Percentiles rank a stretch among this genome's conserved stretches.
Evolutionary conservation across 257 asterid species (phyloP).

Genomic region (Solanum appendiculatum): DNA sequence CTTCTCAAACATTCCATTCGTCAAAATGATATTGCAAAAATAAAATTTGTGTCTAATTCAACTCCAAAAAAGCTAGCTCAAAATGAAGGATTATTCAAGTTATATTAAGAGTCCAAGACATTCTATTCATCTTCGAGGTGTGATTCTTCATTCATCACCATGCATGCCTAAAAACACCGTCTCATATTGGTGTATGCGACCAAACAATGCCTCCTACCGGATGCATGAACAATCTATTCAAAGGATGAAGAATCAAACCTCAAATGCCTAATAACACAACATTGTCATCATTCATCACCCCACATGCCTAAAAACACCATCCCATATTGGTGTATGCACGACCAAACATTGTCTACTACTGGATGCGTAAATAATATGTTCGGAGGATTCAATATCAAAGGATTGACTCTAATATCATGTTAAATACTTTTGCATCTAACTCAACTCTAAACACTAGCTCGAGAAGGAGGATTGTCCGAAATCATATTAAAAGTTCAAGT

Average conservation of each 20-base stretch:
- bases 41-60: not conserved
- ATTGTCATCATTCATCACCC: not conserved
- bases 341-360: not conserved
- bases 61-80: not conserved
- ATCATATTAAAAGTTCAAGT: not conserved
- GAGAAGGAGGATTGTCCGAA: not conserved
- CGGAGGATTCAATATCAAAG: not conserved
- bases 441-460: rapidly evolving
- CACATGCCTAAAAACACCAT: not conserved
- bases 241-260: not conserved
- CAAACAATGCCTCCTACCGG: too few species aligned
- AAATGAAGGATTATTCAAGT: not conserved
- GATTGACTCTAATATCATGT: not conserved
- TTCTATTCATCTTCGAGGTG: not conserved
- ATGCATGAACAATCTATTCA: too few species aligned
- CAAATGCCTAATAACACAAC: not conserved
- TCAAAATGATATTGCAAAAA: rapidly evolving
- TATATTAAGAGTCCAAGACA: not conserved
- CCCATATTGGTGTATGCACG: too few species aligned
- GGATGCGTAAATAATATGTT: too few species aligned
- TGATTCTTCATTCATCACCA: not conserved
- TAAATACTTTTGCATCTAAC: rapidly evolving
- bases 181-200: too few species aligned
- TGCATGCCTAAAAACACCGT: too few species aligned
- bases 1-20: not conserved